These are phyloP conservation scores for Circinella umbellata DNA, from an alignment of 371 early-diverging fungal species.

Conservation along the genomic window DNA sequence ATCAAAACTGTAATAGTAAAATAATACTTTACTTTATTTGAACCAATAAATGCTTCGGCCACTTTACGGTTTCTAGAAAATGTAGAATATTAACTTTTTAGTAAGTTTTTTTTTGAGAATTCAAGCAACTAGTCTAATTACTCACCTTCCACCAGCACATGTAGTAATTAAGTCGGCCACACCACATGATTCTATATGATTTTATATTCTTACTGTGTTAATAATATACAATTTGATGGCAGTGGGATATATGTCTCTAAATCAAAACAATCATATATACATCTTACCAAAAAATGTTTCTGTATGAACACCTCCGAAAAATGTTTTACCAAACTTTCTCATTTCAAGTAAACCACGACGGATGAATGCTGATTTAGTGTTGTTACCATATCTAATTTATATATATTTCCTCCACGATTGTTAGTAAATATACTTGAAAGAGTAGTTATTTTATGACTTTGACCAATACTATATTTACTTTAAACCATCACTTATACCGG, in stretches of 20 bases:
- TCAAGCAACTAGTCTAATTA: too few relatives aligned
- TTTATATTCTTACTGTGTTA: too few relatives aligned
- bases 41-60: constrained; percentile 83
- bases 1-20: not conserved
- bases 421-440: too few relatives aligned
- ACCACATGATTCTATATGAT: constrained; percentile 67
- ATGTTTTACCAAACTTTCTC: constrained; percentile 86
- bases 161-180: constrained; percentile 90
- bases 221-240: too few relatives aligned
- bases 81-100: not conserved
- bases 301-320: constrained; percentile 79
- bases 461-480: constrained; percentile 34
- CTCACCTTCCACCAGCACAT: constrained; percentile 78
- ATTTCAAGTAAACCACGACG: constrained; percentile 97
- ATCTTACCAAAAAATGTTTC: constrained; percentile 92
- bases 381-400: constrained; percentile 70
- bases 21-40: constrained; percentile 60
- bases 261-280: too few relatives aligned
- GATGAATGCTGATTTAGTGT: constrained; percentile 97
- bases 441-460: too few relatives aligned
- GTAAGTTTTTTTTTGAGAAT: not conserved
- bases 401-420: too few relatives aligned
- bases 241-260: too few relatives aligned
- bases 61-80: constrained; percentile 81
- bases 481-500: constrained; percentile 91